Evolutionary conservation across 306 rosid species (phyloP), one percentile per base, ranked within the genome.

Genomic region (Sicyos baderoa): DNA sequence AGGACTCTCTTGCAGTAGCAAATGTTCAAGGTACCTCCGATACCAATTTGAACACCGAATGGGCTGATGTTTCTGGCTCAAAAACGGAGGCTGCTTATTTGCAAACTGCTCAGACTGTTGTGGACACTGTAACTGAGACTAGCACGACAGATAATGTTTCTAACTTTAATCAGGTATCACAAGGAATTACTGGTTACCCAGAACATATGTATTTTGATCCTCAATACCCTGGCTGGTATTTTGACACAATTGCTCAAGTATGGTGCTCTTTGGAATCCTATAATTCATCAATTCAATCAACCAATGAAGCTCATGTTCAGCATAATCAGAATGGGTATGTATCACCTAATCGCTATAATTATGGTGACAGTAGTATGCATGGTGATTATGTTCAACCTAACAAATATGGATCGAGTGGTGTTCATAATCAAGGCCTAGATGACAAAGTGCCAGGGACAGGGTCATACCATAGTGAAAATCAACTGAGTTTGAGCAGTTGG

Each of bases 171-270:
- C 96, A 85, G 80, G 75, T 72, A 37, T 78, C 94, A 9, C 89
- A 85, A 49, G 88, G 57, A 53, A 84, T 70, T 75, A 84, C 75
- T 70, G 90, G 90, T 65, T 86, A 84, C 81, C 96, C 91, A 0
- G 91, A 83, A 71, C 90, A 89, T 78, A 87, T 91, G 86, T 55
- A 73, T 60, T 91, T 91, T 32, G 85, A 91, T 89, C 95, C 90
- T 51, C 90, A 85, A 35, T 87, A 82, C 77, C 91, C 91, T 40
- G 97, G 84, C 73, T 87, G 88, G 91, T 91, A 91, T 74, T 91
- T 83, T 40, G 96, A 91, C 74, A 88, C 86, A 40, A 76, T 81
- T 76, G 79, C 82, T 47, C 86, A 73, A 80, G 88, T 84, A 70
- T 91, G 97, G 97, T 79, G 82, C 17, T 29, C 80, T 12, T 83